These are phyloP conservation scores for Mentha longifolia DNA, from an alignment of 257 asterid genomes.

Conservation along the genomic window DNA sequence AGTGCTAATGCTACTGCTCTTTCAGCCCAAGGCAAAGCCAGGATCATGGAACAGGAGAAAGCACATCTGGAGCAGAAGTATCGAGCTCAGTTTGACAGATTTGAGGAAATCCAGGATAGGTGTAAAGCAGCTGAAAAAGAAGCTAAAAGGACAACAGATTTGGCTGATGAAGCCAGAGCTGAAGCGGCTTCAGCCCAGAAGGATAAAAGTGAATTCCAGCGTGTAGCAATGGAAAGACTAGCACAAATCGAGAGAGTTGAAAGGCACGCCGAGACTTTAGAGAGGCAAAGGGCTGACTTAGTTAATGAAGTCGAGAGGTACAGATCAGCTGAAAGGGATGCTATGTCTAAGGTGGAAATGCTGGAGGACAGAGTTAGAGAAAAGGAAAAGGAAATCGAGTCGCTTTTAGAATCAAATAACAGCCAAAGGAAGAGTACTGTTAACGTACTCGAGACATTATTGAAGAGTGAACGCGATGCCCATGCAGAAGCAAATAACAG, in stretches of 20 bases:
- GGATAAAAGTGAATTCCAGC: slow-evolving; percentile 75
- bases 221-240: slow-evolving; percentile 77
- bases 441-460: slow-evolving; percentile 70
- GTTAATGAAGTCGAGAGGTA: slow-evolving; percentile 55
- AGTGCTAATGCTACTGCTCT: slow-evolving; percentile 56
- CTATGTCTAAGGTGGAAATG: slow-evolving; percentile 56
- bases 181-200: slow-evolving; percentile 88
- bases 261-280: slow-evolving; percentile 70
- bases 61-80: slow-evolving; percentile 81
- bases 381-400: slow-evolving; percentile 77
- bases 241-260: slow-evolving; percentile 82
- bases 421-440: slow-evolving; percentile 75
- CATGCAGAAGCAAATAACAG: slow-evolving; percentile 83
- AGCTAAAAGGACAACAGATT: slow-evolving; percentile 78
- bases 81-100: slow-evolving; percentile 63
- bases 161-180: slow-evolving; percentile 92
- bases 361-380: slow-evolving; percentile 77
- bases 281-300: slow-evolving; percentile 68
- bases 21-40: slow-evolving; percentile 78
- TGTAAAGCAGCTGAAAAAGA: slow-evolving; percentile 84
- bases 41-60: slow-evolving; percentile 83
- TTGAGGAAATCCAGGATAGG: slow-evolving; percentile 82
- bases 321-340: slow-evolving; percentile 77
- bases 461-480: slow-evolving; percentile 84
- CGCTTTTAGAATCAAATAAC: slow-evolving; percentile 67